Evolutionary conservation across 805 yeast species (phyloP), one percentile per base, ranked within the genome.

Genomic region (Naumovozyma baii): DNA sequence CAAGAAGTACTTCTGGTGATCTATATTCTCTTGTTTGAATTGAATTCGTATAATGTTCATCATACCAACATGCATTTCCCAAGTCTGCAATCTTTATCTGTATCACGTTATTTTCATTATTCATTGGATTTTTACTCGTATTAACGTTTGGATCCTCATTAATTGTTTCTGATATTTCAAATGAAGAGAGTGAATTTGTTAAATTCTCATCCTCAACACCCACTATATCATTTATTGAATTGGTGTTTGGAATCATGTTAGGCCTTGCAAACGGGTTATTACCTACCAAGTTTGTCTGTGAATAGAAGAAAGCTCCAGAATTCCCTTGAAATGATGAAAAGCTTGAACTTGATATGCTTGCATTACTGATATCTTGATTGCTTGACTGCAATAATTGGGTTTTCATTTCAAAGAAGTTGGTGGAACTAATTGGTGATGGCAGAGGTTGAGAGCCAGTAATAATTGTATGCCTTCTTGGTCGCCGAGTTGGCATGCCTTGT

Each of bases 11-110:
- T 54, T 90, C 98, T 1, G 97, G 97, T 0, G 96, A 76, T 34
- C 98, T 70, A 60, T 87, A 87, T 59, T 87, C 96, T 34, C 96
- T 70, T 1, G 96, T 87, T 62, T 87, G 96, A 45, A 87, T 84
- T 46, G 85, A 88, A 59, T 85, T 77, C 3, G 95, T 83, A 61
- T 82, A 85, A 57, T 87, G 96, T 37, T 74, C 74, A 54, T 76
- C 72, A 4, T 73, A 69, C 78, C 85, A 84, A 48, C 95, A 85
- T 1, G 95, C 94, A 56, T 88, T 87, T 30, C 96, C 96, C 42
- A 87, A 68, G 60, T 90, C 98, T 2, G 95, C 97, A 46, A 92
- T 80, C 59, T 90, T 90, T 31, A 90, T 82, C 20, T 78, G 74
- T 33, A 86, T 76, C 12, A 78, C 55, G 46, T 81, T 81, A 22